Percentiles rank a stretch among this genome's conserved stretches.
Evolutionary conservation across 305 asterid genomes (phyloP).

Genomic region (Salvia sclarea): DNA sequence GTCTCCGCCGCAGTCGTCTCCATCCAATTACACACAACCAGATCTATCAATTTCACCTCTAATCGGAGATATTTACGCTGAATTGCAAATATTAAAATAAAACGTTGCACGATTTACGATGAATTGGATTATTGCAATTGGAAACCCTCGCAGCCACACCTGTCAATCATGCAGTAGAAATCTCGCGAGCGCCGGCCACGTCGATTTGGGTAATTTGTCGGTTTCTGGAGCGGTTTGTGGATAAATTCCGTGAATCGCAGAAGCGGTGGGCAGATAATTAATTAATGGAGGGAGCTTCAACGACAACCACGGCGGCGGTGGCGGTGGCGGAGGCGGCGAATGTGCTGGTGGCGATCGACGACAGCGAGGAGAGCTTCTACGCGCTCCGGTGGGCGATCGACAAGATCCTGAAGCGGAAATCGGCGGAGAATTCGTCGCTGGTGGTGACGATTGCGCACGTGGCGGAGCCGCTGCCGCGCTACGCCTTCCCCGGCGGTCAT

Average conservation of each 20-base stretch:
- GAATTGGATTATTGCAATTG: background rate
- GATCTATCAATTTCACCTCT: background rate
- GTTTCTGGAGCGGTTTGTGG: background rate
- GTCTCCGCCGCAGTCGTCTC: constrained; percentile 20
- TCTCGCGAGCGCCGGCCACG: constrained; percentile 6
- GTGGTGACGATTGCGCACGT: constrained; percentile 54
- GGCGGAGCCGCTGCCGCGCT: constrained; percentile 58
- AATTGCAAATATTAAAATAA: background rate
- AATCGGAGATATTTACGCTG: background rate
- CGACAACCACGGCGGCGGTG: constrained; percentile 1
- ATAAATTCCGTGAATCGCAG: constrained; percentile 1
- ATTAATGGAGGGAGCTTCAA: constrained; percentile 31
- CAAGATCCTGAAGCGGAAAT: constrained; percentile 37
- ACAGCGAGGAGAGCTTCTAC: constrained; percentile 69
- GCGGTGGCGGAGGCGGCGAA: constrained; percentile 33
- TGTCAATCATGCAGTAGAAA: constrained; percentile 37
- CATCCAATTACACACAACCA: background rate
- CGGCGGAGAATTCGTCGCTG: background rate
- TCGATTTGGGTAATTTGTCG: background rate
- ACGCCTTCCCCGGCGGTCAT: constrained; percentile 59
- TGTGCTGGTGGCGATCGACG: constrained; percentile 69
- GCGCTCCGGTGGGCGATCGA: constrained; percentile 65
- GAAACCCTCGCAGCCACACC: constrained; percentile 16
- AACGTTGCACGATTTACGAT: background rate
- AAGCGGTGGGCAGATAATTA: background rate